Percentiles rank a stretch among this genome's conserved stretches.
These are phyloP conservation scores for Polyplosphaeria fusca DNA, from an alignment of 495 filamentous ascomycete genomes.

Conservation along the genomic window DNA sequence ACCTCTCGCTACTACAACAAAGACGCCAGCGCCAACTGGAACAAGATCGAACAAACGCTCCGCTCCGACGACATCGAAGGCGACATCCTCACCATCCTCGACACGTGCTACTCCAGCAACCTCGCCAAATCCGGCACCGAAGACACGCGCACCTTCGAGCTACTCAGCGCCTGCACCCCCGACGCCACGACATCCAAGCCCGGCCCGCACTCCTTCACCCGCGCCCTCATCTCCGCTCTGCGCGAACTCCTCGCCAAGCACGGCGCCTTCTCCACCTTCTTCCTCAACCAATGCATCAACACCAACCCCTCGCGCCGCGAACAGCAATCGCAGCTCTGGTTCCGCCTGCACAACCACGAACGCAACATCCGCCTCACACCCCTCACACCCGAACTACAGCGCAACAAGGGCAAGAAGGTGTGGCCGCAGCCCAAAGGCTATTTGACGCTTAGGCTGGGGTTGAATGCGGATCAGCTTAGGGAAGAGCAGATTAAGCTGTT, in stretches of 20 bases:
- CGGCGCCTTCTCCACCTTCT: slow-evolving; percentile 22
- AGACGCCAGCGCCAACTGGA: slow-evolving; percentile 30
- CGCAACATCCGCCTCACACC: slow-evolving; percentile 26
- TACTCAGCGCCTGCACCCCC: slow-evolving; percentile 17
- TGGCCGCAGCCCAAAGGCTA: slow-evolving; percentile 12
- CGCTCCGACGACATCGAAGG: slow-evolving; percentile 24
- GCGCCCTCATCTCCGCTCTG: slow-evolving; percentile 27
- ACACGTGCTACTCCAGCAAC: slow-evolving; percentile 36
- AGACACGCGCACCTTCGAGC: slow-evolving; percentile 19
- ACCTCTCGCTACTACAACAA: slow-evolving; percentile 1
- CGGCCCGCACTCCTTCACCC: slow-evolving; percentile 28
- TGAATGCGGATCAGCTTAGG: slow-evolving; percentile 21
- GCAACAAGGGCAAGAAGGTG: background rate
- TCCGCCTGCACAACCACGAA: slow-evolving; percentile 20
- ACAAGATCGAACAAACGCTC: slow-evolving; percentile 27
- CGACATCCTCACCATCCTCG: slow-evolving; percentile 35
- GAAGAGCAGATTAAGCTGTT: slow-evolving; percentile 21
- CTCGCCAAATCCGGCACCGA: slow-evolving; percentile 24
- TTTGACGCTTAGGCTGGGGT: slow-evolving; percentile 24
- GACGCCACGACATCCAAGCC: slow-evolving; percentile 18
- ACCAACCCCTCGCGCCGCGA: slow-evolving; percentile 8
- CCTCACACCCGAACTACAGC: slow-evolving; percentile 12
- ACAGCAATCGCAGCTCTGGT: slow-evolving; percentile 29
- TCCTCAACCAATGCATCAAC: slow-evolving; percentile 27
- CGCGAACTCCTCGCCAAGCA: slow-evolving; percentile 11